Evolutionary conservation across 2,329 filamentous ascomycete species (phyloP).

Genomic region (Paracorniculantispora psalliotae): DNA sequence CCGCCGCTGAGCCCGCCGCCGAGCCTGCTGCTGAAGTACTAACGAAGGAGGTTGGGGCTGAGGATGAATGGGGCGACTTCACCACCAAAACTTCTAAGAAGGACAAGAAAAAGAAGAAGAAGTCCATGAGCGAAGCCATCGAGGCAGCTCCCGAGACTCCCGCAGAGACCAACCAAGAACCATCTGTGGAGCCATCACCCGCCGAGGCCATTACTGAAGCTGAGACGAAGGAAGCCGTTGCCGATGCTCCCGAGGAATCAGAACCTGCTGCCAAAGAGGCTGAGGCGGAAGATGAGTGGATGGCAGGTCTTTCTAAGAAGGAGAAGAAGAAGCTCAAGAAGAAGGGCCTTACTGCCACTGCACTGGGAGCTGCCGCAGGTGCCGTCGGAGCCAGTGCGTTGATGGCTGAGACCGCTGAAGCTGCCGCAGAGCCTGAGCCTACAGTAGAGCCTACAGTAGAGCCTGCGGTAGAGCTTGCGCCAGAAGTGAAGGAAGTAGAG

Average conservation of each 20-base stretch:
- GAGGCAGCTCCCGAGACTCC: not conserved
- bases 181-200: not conserved
- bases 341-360: constrained; percentile 6
- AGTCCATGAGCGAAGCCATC: constrained; percentile 12
- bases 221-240: not conserved
- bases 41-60: not conserved
- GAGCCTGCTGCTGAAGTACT: not conserved
- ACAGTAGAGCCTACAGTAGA: too few species aligned
- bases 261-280: not conserved
- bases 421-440: not conserved
- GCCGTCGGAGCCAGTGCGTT: not conserved
- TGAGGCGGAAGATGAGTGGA: constrained; percentile 1
- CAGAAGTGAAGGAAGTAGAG: not conserved
- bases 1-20: not conserved
- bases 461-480: not conserved
- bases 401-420: not conserved
- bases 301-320: constrained; percentile 16
- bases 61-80: not conserved
- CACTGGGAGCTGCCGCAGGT: not conserved
- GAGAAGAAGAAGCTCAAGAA: constrained; percentile 28
- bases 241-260: not conserved
- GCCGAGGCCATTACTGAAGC: not conserved
- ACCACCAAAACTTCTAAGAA: constrained; percentile 18
- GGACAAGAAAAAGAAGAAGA: constrained; percentile 29
- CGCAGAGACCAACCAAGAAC: not conserved